Conservation (phyloP, 2,329 filamentous ascomycete species). For the Apiospora rasikravindrae region DNA sequence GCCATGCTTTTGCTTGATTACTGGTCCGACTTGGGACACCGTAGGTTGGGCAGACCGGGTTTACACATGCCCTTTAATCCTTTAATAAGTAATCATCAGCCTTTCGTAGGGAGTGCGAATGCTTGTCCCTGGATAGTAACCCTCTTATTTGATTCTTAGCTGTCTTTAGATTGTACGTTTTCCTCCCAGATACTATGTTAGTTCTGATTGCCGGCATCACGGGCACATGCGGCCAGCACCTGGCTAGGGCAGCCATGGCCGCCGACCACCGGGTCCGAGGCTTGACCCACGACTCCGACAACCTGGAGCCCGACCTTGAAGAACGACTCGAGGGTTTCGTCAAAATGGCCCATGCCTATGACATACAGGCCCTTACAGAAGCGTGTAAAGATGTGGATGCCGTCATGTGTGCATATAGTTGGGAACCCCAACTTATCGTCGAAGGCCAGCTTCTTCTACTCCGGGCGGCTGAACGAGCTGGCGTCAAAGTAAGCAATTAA, state of each 20-base stretch:
- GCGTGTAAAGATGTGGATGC: conserved; percentile 42
- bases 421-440: conserved; percentile 32
- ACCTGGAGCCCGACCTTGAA: conserved; percentile 29
- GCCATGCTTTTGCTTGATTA: neutral
- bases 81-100: too few relatives aligned
- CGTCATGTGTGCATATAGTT: conserved; percentile 40
- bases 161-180: neutral
- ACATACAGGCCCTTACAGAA: conserved; percentile 38
- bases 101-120: too few relatives aligned
- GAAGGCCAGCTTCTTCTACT: conserved; percentile 44
- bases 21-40: neutral
- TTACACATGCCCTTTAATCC: neutral
- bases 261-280: conserved; percentile 42
- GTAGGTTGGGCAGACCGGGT: neutral
- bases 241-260: conserved; percentile 32
- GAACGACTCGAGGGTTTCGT: conserved; percentile 37
- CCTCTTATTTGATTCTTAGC: neutral
- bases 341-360: conserved; percentile 32
- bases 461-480: conserved; percentile 42
- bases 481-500: conserved; percentile 27
- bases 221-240: conserved; percentile 40
- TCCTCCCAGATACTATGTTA: conserved; percentile 34
- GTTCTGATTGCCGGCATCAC: conserved; percentile 44
- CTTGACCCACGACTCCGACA: conserved; percentile 38
- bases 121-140: too few relatives aligned